Evolutionary conservation across 306 rosid species (phyloP), one percentile per base, ranked within the genome.

Genomic region (Psophocarpus tetragonolobus): DNA sequence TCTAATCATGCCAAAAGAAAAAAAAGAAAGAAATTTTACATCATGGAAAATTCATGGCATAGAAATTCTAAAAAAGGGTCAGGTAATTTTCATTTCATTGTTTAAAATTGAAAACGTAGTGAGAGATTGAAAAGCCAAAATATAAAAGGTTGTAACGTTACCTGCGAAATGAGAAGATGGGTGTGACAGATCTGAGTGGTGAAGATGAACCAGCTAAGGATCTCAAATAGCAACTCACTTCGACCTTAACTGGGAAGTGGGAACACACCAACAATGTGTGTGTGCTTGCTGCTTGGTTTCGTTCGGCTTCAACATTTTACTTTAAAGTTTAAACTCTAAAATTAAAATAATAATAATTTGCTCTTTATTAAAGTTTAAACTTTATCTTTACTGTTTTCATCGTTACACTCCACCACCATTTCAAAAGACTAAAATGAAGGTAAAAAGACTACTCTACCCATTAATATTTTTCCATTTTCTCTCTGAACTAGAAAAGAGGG

Each of bases 131-230:
- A 36, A 41, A 5, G 13, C 24, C 15, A 14, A 42, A 41, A 36
- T 24, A 23, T 24, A 68, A 41, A 36, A 10, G 38, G n/a, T 6
- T 24, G 54, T 50, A 20, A 24, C 20, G 50, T 62, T 76, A 82
- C 82, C 69, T 7, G 74, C 1, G 81, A 39, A 75, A 75, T 18
- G 7, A 41, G 70, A 65, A 80, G 14, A 44, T 23, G 29, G 54
- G 18, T 32, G 54, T 54, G 60, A 20, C 8, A 26, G 78, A 79
- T 60, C 77, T 80, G 8, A 51, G 41, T 4, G 15, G 8, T 12
- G 30, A 6, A 23, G 42, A 21, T 54, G 53, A 13, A 36, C 50
- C 4, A 53, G 9, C 48, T 9, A 63, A 20, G 62, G 75, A 60
- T 81, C 32, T 69, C 77, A 54, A 53, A 41, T 29, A 36, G 30